Percentiles rank a stretch among this genome's conserved stretches.
These are phyloP conservation scores for Ajuga chamaepitys DNA, from an alignment of 257 asterid species.

Conservation along the genomic window DNA sequence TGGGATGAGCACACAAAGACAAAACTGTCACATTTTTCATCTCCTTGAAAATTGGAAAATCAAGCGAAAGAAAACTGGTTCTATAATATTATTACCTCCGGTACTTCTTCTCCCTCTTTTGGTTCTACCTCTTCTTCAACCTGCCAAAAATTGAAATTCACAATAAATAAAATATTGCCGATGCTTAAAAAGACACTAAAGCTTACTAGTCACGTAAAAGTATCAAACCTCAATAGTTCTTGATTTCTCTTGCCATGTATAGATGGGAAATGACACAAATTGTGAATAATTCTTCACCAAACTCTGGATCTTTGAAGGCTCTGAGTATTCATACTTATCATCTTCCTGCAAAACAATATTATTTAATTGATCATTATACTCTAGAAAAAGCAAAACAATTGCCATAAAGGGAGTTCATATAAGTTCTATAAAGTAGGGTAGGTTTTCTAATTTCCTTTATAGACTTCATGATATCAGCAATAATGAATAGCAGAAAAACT, in stretches of 20 bases:
- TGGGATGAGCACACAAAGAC: conserved; percentile 23
- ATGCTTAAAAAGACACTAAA: not conserved
- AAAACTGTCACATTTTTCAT: not conserved
- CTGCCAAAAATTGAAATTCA: conserved; percentile 30
- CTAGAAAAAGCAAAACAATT: not conserved
- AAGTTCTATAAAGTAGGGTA: too few relatives aligned
- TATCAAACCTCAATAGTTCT: conserved; percentile 75
- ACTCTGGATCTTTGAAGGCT: conserved; percentile 72
- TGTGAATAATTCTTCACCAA: conserved; percentile 97
- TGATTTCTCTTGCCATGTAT: conserved; percentile 91
- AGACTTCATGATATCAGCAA: too few relatives aligned
- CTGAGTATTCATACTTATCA: conserved; percentile 86
- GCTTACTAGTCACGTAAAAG: not conserved
- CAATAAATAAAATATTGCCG: not conserved
- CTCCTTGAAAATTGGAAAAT: not conserved
- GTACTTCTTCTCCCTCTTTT: conserved; percentile 85
- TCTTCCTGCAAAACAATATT: conserved; percentile 66
- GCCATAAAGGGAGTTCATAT: too few relatives aligned
- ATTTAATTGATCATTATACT: not conserved
- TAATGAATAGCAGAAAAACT: too few relatives aligned
- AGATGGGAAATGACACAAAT: conserved; percentile 89
- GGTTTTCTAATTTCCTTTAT: too few relatives aligned
- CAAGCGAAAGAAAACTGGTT: not conserved
- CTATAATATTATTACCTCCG: conserved; percentile 50
- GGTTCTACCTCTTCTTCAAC: conserved; percentile 95